Conservation (phyloP, 495 filamentous ascomycete species). For the Pyrenula massariospora region DNA sequence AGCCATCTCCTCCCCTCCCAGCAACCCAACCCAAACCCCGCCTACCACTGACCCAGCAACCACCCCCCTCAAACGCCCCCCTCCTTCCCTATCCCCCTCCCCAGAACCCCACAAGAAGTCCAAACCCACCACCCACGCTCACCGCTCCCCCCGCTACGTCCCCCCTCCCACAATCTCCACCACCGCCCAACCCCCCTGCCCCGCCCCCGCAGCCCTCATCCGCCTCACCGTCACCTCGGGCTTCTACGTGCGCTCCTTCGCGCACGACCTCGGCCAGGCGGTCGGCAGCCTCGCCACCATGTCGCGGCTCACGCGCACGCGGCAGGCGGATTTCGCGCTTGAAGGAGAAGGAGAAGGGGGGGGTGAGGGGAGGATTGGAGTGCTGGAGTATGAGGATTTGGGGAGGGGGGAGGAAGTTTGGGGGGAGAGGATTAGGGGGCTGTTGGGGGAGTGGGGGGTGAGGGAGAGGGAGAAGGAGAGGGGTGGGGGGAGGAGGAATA, state of each 20-base stretch:
- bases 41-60: neutral
- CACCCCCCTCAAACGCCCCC: neutral
- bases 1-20: neutral
- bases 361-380: constrained; percentile 11
- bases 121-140: neutral
- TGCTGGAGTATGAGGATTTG: constrained; percentile 74
- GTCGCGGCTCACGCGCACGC: constrained; percentile 68
- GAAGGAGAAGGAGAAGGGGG: constrained; percentile 1
- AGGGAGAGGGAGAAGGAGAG: constrained; percentile 20
- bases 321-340: constrained; percentile 69
- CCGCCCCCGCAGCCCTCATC: constrained; percentile 62
- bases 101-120: neutral
- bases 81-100: neutral
- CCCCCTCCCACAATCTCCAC: constrained; percentile 18
- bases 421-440: constrained; percentile 58
- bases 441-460: constrained; percentile 46
- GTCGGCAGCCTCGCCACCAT: constrained; percentile 75
- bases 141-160: constrained; percentile 3
- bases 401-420: constrained; percentile 69
- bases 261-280: constrained; percentile 81
- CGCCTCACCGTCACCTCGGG: constrained; percentile 89
- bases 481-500: constrained; percentile 1
- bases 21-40: neutral
- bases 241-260: constrained; percentile 92
- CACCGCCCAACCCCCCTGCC: constrained; percentile 9